Base-by-base conservation (phyloP, 1,284 basidiomycete species). In the Trametes sp. region DNA sequence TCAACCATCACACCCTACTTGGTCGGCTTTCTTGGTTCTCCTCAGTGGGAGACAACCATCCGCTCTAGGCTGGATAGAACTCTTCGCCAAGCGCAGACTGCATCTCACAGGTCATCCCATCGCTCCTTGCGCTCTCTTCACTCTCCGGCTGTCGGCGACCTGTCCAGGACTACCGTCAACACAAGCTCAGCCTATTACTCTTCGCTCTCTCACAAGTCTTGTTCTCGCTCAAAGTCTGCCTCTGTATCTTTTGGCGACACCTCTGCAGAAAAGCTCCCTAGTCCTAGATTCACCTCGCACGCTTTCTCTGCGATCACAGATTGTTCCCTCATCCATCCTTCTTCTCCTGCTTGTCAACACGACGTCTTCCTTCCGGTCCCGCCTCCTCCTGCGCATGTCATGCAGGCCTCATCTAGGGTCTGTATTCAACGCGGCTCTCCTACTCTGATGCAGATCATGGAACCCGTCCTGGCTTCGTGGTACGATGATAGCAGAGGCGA, bases 401-500 rank as follows among this genome's bases (percentile, higher is more conserved):
- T 36, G 6, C 29, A 46, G 6, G 13, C 49, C 16, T 11, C 23
- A 7, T 1, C 21, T 19, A 58, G 26, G 28, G 3, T 31, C 4
- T 54, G 60, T 1, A 29, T 26, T 19, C 19, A 41, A 5, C 49
- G 45, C 3, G 42, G 33, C 4, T 70, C 70, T 9, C 69, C 70
- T 6, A 71, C 69, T 13, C 55, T 73, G 29, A 70, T 70, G 68
- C 72, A 73, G 54, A 62, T 72, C 38, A 72, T 73, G 68, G 64
- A 69, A 33, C 72, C 72, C 2, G 69, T 71, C 4, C 44, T 73
- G 14, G 61, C 64, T 19, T 68, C 68, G 3, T 66, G 65, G 62
- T 67, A 63, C 38, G 59, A 67, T 4, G 65, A 69, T 13, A 35
- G 54, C 24, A 54, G 31, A 23, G 38, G 19, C 28, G 65, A 67